Percentiles rank a stretch among this genome's conserved stretches.
Conservation (phyloP, 345 rosid species). For the Gossypium herbaceum region DNA sequence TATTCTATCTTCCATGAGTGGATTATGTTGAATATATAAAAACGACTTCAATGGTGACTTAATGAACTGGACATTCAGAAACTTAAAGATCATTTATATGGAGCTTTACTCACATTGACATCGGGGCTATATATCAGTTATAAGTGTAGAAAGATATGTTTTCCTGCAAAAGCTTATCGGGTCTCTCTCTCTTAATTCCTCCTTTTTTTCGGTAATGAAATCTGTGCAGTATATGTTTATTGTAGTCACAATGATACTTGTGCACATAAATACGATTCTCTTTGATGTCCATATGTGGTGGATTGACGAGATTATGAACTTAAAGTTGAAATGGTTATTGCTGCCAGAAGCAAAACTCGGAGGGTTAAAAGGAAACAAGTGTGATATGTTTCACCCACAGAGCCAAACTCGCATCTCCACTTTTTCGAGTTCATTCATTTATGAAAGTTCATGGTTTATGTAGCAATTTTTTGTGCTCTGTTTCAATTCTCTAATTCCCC, state of each 20-base stretch:
- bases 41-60: neutral
- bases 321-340: neutral
- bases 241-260: neutral
- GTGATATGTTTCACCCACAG: neutral
- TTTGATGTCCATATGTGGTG: neutral
- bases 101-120: neutral
- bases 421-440: neutral
- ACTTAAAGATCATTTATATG: neutral
- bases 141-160: neutral
- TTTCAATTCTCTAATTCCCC: conserved; percentile 5
- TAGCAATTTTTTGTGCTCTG: neutral
- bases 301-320: neutral
- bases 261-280: neutral
- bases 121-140: neutral
- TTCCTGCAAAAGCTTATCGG: neutral
- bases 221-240: neutral
- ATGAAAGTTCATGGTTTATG: neutral
- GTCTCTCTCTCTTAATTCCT: neutral
- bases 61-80: neutral
- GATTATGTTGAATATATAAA: neutral
- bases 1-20: neutral
- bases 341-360: neutral
- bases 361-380: neutral
- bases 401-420: neutral
- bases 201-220: neutral